Percentiles rank a stretch among this genome's conserved stretches.
phyloP scores from a whole-genome alignment of 805 yeast species.

The Hanseniaspora nectarophila region DNA sequence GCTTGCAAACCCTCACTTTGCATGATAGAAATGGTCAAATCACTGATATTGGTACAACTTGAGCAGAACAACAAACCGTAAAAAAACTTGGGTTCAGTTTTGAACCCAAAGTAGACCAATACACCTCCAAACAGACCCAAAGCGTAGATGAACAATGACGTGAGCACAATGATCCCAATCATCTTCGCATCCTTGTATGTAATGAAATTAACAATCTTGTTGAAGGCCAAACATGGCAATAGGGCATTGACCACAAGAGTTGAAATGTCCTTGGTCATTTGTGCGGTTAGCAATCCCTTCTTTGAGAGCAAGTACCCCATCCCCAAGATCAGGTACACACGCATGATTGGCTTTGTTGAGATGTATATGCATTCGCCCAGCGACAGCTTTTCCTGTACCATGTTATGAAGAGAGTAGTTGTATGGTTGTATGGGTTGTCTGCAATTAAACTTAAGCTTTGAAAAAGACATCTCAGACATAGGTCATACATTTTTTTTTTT shows the following conservation, averaged over 20 bases:
- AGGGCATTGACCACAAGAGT: conserved; percentile 55
- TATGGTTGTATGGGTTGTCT: neutral
- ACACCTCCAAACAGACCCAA: conserved; percentile 32
- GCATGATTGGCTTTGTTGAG: conserved; percentile 75
- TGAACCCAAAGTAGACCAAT: conserved; percentile 21
- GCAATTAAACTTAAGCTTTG: too few species aligned
- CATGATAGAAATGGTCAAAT: conserved; percentile 72
- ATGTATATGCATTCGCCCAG: conserved; percentile 62
- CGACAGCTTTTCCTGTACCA: conserved; percentile 14
- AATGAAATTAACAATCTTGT: conserved; percentile 56
- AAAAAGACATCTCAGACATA: too few species aligned
- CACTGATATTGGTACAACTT: conserved; percentile 66
- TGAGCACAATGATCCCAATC: conserved; percentile 51
- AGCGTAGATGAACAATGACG: conserved; percentile 34
- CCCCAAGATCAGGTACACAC: conserved; percentile 60
- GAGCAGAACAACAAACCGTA: conserved; percentile 69
- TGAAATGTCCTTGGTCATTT: conserved; percentile 58
- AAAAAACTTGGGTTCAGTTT: conserved; percentile 45
- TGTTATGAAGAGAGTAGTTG: neutral
- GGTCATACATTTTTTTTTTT: too few species aligned
- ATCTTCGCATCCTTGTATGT: conserved; percentile 56
- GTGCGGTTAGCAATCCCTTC: conserved; percentile 50
- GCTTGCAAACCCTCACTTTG: conserved; percentile 58
- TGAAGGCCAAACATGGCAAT: conserved; percentile 65
- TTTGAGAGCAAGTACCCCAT: conserved; percentile 56